A percentile compares a stretch with the other conserved stretches of the same genome.
Conservation (phyloP, 306 rosid species). For the Cyclanthera cordifolia region DNA sequence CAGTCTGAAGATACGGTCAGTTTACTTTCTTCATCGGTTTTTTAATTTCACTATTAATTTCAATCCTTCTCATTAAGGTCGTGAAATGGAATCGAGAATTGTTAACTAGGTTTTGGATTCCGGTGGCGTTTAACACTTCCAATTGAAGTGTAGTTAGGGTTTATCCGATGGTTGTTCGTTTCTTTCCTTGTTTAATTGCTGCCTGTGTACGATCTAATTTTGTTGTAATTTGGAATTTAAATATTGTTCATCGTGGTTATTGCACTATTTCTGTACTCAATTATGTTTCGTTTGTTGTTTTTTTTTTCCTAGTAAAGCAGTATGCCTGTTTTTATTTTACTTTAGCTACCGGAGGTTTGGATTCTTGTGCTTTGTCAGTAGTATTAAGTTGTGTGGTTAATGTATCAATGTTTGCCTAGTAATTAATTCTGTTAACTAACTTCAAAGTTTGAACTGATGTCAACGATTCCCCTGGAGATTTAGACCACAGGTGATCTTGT, state of each 20-base stretch:
- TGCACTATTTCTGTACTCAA: neutral
- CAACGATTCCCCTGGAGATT: neutral
- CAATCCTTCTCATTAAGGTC: neutral
- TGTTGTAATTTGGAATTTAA: neutral
- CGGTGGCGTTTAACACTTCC: neutral
- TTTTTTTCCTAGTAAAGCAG: neutral
- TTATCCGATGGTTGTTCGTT: slow-evolving; percentile 13
- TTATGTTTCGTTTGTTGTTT: neutral
- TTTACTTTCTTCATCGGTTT: neutral
- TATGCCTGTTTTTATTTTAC: neutral
- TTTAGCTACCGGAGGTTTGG: neutral
- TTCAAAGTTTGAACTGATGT: neutral
- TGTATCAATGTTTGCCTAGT: too few relatives aligned
- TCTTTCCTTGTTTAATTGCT: neutral
- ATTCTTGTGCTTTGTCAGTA: neutral
- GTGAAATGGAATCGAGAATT: slow-evolving; percentile 9
- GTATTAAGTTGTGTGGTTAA: neutral
- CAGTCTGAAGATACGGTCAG: slow-evolving; percentile 53
- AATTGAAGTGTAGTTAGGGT: slow-evolving; percentile 35
- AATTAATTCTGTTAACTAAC: neutral
- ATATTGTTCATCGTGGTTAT: neutral
- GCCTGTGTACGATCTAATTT: neutral
- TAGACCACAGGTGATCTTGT: neutral
- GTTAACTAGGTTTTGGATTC: neutral
- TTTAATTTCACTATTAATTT: neutral